Percentiles rank a stretch among this genome's conserved stretches.
These are phyloP conservation scores for Rhodamnia rubescens DNA, from an alignment of 345 rosid genomes.

Conservation along the genomic window DNA sequence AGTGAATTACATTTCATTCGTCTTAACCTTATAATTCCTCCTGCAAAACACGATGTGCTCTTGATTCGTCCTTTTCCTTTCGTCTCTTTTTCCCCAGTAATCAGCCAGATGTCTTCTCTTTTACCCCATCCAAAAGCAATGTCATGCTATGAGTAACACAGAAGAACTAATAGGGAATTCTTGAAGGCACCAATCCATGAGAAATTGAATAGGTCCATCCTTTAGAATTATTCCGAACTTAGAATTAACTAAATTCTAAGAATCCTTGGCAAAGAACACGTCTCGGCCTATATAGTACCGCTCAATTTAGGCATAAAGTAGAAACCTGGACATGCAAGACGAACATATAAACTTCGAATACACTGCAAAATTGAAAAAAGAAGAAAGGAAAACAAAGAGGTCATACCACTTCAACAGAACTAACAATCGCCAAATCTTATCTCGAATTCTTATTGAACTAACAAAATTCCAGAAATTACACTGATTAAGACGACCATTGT, in stretches of 20 bases:
- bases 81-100: not conserved
- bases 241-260: not conserved
- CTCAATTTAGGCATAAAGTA: not conserved
- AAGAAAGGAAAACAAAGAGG: not conserved
- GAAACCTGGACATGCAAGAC: not conserved
- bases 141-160: not conserved
- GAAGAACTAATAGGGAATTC: not conserved
- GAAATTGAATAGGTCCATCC: not conserved
- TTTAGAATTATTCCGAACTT: not conserved
- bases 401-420: not conserved
- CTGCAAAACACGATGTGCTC: fast-evolving
- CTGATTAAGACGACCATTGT: not conserved
- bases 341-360: not conserved
- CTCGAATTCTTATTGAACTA: not conserved
- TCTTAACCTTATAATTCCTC: not conserved
- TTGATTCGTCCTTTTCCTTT: not conserved
- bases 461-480: not conserved
- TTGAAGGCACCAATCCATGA: not conserved
- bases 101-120: not conserved
- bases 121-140: not conserved
- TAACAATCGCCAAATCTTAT: not conserved
- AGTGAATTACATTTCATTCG: not conserved
- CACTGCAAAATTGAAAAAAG: not conserved
- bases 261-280: not conserved
- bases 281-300: not conserved